Percentiles rank a stretch among this genome's conserved stretches.
These are phyloP conservation scores for Nectriaceae sp. DNA, from an alignment of 2,329 filamentous ascomycete species.

Conservation along the genomic window DNA sequence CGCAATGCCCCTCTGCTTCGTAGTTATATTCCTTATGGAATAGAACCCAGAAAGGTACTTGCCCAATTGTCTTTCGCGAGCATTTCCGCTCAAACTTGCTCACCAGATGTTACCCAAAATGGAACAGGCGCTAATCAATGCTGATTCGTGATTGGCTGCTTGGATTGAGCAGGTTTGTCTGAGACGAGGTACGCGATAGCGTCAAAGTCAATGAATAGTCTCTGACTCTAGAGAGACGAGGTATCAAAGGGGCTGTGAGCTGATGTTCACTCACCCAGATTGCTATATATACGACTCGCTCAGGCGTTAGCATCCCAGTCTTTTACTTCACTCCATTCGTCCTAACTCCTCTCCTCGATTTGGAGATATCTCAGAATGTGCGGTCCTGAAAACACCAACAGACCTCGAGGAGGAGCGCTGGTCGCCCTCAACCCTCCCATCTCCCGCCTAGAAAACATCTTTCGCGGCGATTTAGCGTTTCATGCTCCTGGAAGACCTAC, in stretches of 20 bases:
- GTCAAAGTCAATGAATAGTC: neutral
- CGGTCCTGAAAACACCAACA: conserved; percentile 42
- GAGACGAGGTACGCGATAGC: neutral
- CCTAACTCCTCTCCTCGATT: neutral
- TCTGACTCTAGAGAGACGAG: neutral
- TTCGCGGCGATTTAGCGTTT: conserved; percentile 44
- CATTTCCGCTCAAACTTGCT: conserved; percentile 29
- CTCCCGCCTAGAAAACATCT: conserved; percentile 5
- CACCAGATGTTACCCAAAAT: conserved; percentile 28
- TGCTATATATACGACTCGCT: neutral
- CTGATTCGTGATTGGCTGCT: conserved; percentile 31
- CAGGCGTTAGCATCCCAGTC: neutral
- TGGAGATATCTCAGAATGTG: conserved; percentile 39
- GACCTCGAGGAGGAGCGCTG: conserved; percentile 48
- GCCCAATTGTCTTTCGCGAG: conserved; percentile 3
- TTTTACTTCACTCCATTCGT: too few relatives aligned
- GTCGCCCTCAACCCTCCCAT: conserved; percentile 42
- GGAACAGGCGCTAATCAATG: conserved; percentile 21
- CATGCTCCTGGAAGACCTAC: conserved; percentile 42
- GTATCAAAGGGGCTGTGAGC: neutral
- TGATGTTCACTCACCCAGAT: too few relatives aligned
- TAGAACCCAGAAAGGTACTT: conserved; percentile 3
- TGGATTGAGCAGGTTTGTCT: conserved; percentile 23
- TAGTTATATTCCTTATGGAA: too few relatives aligned
- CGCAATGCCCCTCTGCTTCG: too few relatives aligned